Evolutionary conservation across 495 filamentous ascomycete species (phyloP), one percentile per base, ranked within the genome.

Genomic region (Xylaria acuta): DNA sequence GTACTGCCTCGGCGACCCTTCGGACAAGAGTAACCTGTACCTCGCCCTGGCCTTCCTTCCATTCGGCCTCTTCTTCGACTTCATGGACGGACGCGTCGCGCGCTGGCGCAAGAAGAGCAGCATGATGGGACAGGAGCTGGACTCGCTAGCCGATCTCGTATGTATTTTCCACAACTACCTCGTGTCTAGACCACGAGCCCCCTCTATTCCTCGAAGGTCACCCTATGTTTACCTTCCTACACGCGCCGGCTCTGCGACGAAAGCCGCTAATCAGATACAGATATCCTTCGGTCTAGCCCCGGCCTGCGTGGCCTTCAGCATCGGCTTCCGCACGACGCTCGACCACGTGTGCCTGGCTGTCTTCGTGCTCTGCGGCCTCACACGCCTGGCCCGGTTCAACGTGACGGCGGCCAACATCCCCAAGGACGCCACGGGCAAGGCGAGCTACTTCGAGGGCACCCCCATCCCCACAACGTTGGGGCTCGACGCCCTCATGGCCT

Each of bases 71-170:
- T 98, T 98, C 85, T 99, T 99, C 81, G 96, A 99, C 80, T 97
- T 97, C 78, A 94, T 98, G 90, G 96, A 99, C 81, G 96, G 96
- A 74, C 96, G 93, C 76, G 94, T 99, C 51, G 96, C 96, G 71
- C 85, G 96, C 66, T 98, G 96, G 97, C 88, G 97, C 77, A 91
- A 93, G 81, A 98, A 98, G 89, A 94, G 93, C 72, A 95, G 92
- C 69, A 84, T 98, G 77, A 98, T 99, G 96, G 96, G 96, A 4
- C 96, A 98, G 81, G 96, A 98, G 82, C 86, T 99, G 51, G 96
- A 99, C 82, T 98, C 95, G n/a, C 86, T 99, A 51, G 96, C 96
- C 51, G 96, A 99, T 81, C 79, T 99, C 84, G 96, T 98, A 92
- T 45, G 84, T 72, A 18, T 36, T 70, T 56, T 47, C 38, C 41